A percentile compares a stretch with the other conserved stretches of the same genome.
Evolutionary conservation across 176 grass and related monocot species (phyloP).

Genomic region (Aegilops bicornis): DNA sequence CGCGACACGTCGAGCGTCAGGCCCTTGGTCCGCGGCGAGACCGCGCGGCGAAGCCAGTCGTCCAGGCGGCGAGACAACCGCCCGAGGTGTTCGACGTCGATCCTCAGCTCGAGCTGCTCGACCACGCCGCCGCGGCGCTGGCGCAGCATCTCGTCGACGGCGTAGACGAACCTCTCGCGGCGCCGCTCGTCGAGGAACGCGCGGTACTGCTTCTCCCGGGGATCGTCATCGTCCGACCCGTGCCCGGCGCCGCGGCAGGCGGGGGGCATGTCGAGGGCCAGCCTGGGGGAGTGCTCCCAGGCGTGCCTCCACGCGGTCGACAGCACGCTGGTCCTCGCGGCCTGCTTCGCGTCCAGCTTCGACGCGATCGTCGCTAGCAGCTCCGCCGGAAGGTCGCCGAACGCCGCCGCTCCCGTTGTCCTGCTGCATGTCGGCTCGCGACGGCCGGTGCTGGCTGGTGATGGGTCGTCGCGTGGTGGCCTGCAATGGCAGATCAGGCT

Average conservation of each 20-base stretch:
- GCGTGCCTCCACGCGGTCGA: neutral
- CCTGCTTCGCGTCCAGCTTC: neutral
- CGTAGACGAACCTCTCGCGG: neutral
- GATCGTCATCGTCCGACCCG: too few relatives aligned
- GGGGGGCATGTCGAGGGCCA: neutral
- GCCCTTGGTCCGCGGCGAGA: neutral
- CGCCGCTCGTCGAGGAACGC: neutral
- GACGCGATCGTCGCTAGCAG: neutral
- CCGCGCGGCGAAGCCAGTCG: neutral
- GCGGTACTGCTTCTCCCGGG: neutral
- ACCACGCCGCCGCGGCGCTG: neutral
- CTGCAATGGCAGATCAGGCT: neutral
- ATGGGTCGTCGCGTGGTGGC: neutral
- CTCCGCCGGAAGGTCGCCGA: neutral
- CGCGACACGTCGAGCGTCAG: neutral
- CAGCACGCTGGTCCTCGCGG: neutral
- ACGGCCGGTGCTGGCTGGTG: neutral
- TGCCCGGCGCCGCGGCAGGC: neutral
- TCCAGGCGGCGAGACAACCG: neutral
- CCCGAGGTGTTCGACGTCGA: neutral
- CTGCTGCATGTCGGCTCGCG: neutral
- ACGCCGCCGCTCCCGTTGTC: neutral
- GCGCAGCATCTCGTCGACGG: neutral
- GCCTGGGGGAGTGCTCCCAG: neutral
- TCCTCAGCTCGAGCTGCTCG: neutral